phyloP scores from a whole-genome alignment of 306 rosid genomes.

The Quercus alba region DNA sequence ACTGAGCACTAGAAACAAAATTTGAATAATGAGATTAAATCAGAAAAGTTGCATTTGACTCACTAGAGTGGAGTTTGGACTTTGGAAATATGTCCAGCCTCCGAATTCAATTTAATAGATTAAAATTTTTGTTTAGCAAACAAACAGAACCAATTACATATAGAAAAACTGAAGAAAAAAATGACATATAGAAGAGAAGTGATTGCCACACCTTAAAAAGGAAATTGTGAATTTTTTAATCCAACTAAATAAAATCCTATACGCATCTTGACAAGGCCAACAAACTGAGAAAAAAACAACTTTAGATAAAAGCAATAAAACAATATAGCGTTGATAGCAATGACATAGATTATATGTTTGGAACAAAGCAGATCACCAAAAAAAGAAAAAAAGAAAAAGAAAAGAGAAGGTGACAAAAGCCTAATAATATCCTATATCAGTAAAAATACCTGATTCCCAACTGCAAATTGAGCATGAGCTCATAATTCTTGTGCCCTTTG shows the following conservation, averaged over 20 bases:
- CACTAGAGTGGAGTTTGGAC: no score
- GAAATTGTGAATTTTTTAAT: not conserved
- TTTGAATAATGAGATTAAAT: not conserved
- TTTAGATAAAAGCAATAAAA: not conserved
- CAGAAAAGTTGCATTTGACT: not conserved
- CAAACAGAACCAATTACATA: no score
- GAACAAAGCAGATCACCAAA: not conserved
- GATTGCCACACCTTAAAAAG: no score
- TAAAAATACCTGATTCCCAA: constrained; percentile 71
- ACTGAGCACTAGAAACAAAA: not conserved
- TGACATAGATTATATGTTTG: not conserved
- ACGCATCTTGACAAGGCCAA: not conserved
- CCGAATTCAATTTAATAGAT: no score
- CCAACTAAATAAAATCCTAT: not conserved
- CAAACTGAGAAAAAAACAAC: not conserved
- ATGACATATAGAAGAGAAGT: no score
- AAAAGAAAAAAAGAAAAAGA: not conserved
- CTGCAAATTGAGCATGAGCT: constrained; percentile 90
- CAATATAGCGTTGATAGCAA: not conserved
- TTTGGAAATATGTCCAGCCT: no score
- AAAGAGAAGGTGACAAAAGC: not conserved
- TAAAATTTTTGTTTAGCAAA: no score
- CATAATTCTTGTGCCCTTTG: constrained; percentile 85
- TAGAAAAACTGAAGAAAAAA: no score
- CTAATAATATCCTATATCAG: not conserved